Conservation (phyloP, 2,329 filamentous ascomycete genomes). For the Apiospora rasikravindrae region DNA sequence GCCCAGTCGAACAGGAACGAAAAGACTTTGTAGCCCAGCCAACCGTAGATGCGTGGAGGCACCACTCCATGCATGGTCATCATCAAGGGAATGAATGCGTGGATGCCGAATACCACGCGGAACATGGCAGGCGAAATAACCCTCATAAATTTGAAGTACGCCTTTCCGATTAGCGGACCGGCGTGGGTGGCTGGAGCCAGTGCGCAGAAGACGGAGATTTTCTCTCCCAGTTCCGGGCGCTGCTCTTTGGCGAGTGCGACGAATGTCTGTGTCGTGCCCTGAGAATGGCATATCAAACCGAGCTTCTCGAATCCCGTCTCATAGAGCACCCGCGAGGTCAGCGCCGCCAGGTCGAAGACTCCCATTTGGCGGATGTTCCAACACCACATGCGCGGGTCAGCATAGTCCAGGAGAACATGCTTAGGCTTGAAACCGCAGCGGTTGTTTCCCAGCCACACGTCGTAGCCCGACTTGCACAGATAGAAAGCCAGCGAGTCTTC, state of each 20-base stretch:
- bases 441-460: slow-evolving; percentile 96
- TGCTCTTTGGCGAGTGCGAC: slow-evolving; percentile 91
- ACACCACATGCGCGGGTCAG: slow-evolving; percentile 91
- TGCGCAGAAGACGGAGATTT: slow-evolving; percentile 87
- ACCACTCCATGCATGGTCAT: slow-evolving; percentile 78
- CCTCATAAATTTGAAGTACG: slow-evolving; percentile 92
- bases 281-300: slow-evolving; percentile 84
- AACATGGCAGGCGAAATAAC: slow-evolving; percentile 79
- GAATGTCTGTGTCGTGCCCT: slow-evolving; percentile 88
- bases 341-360: slow-evolving; percentile 82
- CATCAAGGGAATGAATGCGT: slow-evolving; percentile 93
- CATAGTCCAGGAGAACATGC: slow-evolving; percentile 72
- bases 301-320: slow-evolving; percentile 86
- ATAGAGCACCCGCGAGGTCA: slow-evolving; percentile 77
- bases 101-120: slow-evolving; percentile 84
- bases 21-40: slow-evolving; percentile 87
- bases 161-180: slow-evolving; percentile 81
- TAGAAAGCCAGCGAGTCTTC: slow-evolving; percentile 90
- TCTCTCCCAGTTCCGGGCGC: slow-evolving; percentile 80
- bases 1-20: slow-evolving; percentile 89
- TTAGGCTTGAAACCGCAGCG: slow-evolving; percentile 83
- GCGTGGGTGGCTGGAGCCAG: slow-evolving; percentile 91
- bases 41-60: slow-evolving; percentile 73
- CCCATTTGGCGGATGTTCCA: slow-evolving; percentile 98
- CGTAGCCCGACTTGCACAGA: slow-evolving; percentile 88